Percentiles rank a stretch among this genome's conserved stretches.
Evolutionary conservation across 73 alveolate species (phyloP).

Genomic region (Tetrahymena malaccensis): DNA sequence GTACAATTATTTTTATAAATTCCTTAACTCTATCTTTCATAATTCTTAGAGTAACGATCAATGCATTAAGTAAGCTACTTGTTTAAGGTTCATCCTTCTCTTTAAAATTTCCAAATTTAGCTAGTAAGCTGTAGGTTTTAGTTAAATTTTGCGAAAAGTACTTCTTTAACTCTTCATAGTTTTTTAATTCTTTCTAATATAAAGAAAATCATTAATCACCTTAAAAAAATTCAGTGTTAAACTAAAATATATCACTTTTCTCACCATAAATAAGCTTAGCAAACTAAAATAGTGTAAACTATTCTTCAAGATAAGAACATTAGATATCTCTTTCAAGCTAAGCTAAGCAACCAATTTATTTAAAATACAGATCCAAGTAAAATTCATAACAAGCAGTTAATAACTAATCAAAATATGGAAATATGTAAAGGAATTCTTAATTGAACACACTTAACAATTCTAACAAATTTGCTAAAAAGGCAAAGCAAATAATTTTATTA

Average conservation of each 20-base stretch:
- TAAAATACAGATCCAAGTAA: no score
- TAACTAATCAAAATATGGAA: no score
- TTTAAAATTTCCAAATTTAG: neutral
- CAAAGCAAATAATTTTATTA: neutral
- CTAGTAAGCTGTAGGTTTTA: neutral
- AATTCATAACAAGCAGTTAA: neutral
- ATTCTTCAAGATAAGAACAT: neutral
- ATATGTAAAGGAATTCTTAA: neutral
- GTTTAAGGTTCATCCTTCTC: neutral
- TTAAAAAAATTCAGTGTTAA: no score
- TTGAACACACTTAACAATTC: neutral
- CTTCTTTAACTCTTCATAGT: neutral
- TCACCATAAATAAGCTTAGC: neutral
- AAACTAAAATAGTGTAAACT: neutral
- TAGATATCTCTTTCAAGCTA: neutral
- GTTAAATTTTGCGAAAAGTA: neutral
- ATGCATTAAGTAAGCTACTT: neutral
- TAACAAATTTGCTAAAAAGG: neutral
- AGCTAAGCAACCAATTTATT: neutral
- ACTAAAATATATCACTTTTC: neutral
- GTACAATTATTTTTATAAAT: neutral
- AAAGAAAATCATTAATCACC: neutral
- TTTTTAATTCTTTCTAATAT: neutral
- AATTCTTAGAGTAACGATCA: neutral
- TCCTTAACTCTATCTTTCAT: neutral